A percentile compares a stretch with the other conserved stretches of the same genome.
Conservation (phyloP, 805 yeast species). For the Candida maesae region DNA sequence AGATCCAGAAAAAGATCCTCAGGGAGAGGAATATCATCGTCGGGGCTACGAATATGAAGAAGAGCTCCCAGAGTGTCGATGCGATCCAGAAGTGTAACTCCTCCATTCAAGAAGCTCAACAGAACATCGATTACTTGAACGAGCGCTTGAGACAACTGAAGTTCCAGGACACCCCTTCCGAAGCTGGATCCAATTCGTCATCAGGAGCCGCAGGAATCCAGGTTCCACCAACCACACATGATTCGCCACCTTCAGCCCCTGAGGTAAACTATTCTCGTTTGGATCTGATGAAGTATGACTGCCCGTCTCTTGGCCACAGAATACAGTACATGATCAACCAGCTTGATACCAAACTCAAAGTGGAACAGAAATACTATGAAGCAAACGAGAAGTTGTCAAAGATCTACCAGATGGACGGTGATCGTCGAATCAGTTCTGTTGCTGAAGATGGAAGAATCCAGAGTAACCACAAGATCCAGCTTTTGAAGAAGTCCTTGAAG, state of each 20-base stretch:
- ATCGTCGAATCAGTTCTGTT: slow-evolving; percentile 75
- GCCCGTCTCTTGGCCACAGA: slow-evolving; percentile 91
- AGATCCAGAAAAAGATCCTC: slow-evolving; percentile 80
- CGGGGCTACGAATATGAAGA: slow-evolving; percentile 80
- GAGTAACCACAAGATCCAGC: slow-evolving; percentile 77
- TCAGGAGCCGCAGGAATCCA: slow-evolving; percentile 1
- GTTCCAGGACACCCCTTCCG: slow-evolving; percentile 18
- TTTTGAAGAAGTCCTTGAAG: slow-evolving; percentile 77
- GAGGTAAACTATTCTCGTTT: slow-evolving; percentile 52
- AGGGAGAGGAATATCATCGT: slow-evolving; percentile 83
- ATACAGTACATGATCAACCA: slow-evolving; percentile 95
- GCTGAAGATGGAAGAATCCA: slow-evolving; percentile 88
- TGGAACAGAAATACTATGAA: slow-evolving; percentile 87
- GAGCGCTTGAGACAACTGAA: slow-evolving; percentile 64
- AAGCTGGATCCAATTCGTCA: slow-evolving; percentile 6
- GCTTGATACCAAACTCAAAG: slow-evolving; percentile 87
- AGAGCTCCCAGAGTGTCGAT: slow-evolving; percentile 70
- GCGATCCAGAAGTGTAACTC: slow-evolving; percentile 91
- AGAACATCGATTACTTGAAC: slow-evolving; percentile 84
- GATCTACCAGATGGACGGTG: slow-evolving; percentile 88
- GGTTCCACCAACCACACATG: slow-evolving; percentile 25
- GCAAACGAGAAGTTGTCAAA: slow-evolving; percentile 88
- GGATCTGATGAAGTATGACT: slow-evolving; percentile 86
- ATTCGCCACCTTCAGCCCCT: slow-evolving; percentile 11
- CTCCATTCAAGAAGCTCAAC: slow-evolving; percentile 85